A percentile compares a stretch with the other conserved stretches of the same genome.
phyloP scores from a whole-genome alignment of 1,139 yeast genomes.

The Yamadazyma atmosphaerica region DNA sequence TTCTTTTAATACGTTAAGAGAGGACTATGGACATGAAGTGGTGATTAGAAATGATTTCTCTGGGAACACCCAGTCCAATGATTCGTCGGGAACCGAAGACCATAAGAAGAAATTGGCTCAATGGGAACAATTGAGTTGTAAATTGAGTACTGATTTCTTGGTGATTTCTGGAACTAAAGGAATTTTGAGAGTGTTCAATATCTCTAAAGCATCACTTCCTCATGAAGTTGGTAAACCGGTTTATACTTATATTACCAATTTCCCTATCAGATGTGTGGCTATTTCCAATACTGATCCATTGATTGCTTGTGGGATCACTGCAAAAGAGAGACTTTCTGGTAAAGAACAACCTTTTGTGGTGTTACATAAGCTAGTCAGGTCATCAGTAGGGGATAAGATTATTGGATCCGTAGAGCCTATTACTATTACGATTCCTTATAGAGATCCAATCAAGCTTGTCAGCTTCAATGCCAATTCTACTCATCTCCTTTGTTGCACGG shows the following conservation, averaged over 20 bases:
- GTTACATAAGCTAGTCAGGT: constrained; percentile 49
- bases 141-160: constrained; percentile 58
- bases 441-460: constrained; percentile 78
- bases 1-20: constrained; percentile 34
- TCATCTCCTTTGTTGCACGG: constrained; percentile 79
- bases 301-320: constrained; percentile 81
- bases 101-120: constrained; percentile 29
- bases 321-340: constrained; percentile 67
- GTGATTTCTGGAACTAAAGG: constrained; percentile 78
- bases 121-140: constrained; percentile 72
- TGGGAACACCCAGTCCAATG: constrained; percentile 19
- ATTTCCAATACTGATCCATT: constrained; percentile 63
- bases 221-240: constrained; percentile 57
- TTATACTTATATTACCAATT: constrained; percentile 67
- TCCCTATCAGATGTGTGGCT: constrained; percentile 78
- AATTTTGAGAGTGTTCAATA: constrained; percentile 62
- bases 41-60: constrained; percentile 36
- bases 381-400: constrained; percentile 17
- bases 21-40: constrained; percentile 26
- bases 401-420: constrained; percentile 52
- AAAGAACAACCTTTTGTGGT: constrained; percentile 81
- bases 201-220: constrained; percentile 32
- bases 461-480: constrained; percentile 71
- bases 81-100: constrained; percentile 20
- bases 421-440: constrained; percentile 78